Evolutionary conservation across 140 eudicot genomes (phyloP).

Genomic region (Ambrosia hybrid): DNA sequence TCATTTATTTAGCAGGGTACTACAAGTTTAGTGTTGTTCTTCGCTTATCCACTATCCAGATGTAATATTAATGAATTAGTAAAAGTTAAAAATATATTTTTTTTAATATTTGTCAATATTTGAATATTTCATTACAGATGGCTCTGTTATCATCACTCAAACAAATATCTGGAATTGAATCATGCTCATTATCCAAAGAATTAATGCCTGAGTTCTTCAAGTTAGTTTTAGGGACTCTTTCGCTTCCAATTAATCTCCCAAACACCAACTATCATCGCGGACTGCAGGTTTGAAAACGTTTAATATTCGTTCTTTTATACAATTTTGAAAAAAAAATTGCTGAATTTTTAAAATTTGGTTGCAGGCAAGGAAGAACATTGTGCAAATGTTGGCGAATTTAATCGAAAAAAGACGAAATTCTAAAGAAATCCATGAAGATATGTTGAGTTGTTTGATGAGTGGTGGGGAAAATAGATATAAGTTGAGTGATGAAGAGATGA

Average conservation of each 20-base stretch:
- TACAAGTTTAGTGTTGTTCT: no score
- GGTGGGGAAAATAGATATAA: slow-evolving; percentile 61
- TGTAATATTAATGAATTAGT: no score
- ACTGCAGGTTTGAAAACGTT: slow-evolving; percentile 51
- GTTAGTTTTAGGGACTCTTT: slow-evolving; percentile 86
- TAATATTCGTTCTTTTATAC: background rate
- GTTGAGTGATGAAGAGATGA: slow-evolving; percentile 81
- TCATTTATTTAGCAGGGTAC: no score
- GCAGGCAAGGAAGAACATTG: slow-evolving; percentile 78
- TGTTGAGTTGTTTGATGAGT: slow-evolving; percentile 64
- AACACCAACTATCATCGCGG: slow-evolving; percentile 74
- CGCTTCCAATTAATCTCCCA: slow-evolving; percentile 89
- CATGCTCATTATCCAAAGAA: slow-evolving; percentile 49
- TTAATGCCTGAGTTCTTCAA: slow-evolving; percentile 91
- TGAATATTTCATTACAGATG: slow-evolving; percentile 53
- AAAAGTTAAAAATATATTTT: background rate
- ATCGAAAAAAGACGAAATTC: slow-evolving; percentile 67
- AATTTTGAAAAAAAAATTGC: no score
- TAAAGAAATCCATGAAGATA: slow-evolving; percentile 54
- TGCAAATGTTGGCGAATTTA: slow-evolving; percentile 53
- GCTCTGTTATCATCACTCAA: slow-evolving; percentile 82
- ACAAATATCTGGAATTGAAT: slow-evolving; percentile 78
- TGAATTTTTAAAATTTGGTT: background rate
- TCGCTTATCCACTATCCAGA: no score
- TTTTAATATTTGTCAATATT: slow-evolving; percentile 3